Base-by-base conservation (phyloP, 495 filamentous ascomycete genomes). In the Aspergillus campestris region DNA sequence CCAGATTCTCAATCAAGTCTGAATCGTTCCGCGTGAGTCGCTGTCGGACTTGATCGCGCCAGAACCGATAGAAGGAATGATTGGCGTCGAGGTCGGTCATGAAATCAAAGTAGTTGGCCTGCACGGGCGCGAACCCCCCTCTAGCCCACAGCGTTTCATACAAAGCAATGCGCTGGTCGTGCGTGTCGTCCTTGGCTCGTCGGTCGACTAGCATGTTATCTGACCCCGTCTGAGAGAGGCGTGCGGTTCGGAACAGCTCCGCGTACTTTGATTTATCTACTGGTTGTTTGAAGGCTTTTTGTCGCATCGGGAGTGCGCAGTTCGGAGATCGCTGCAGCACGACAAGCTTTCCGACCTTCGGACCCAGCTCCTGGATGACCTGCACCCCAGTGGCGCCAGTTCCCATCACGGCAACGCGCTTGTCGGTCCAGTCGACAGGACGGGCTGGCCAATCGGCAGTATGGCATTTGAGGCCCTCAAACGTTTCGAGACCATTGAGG, bases 311-410 rank as follows among this genome's bases (percentile, higher is more conserved):
- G 14, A 78, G 52, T 7, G 59, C 58, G 18, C 72, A 34, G 43
- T 73, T 72, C 8, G 71, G 72, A 12, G 72, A 74, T n/a, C 75
- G 62, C 48, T 78, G 73, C 52, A 73, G 78, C 14, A 78, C 66
- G 11, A 50, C 69, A 27, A 77, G 38, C 6, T 66, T 48, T 6
- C 53, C 61, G 4, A 60, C 74, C 8, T 52, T 36, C 8, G 56
- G 54, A 13, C 56, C 66, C 47, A 54, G 45, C 10, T 67, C 65
- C 43, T 78, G 74, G 11, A 63, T 58, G 41, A 74, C 65, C 45
- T 81, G 77, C 5, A 79, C 64, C 0, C 73, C 75, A 2, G 69
- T 62, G 0, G 73, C 65, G 8, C 77, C 77, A 0, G 77, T 79
- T 3, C 77, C 77, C 14, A 81, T 66, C 12, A 79, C 65, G 9